Conservation (phyloP, 2,329 filamentous ascomycete species). For the Phoma sp. region DNA sequence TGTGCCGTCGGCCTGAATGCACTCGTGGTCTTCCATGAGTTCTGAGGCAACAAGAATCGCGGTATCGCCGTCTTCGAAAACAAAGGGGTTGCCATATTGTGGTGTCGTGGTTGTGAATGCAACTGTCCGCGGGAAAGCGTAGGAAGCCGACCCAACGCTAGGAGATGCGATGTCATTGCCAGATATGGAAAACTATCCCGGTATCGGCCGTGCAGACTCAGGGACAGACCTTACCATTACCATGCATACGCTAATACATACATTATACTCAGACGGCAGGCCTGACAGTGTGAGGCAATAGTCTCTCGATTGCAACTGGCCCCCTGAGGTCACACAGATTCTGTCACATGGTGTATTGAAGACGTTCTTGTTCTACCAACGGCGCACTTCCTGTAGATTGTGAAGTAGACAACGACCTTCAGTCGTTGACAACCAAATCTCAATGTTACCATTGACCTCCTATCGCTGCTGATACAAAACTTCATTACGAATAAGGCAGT, state of each 20-base stretch:
- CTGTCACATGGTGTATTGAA: too few relatives aligned
- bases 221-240: not conserved
- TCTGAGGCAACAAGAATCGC: constrained; percentile 47
- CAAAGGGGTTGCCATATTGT: constrained; percentile 33
- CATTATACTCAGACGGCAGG: too few relatives aligned
- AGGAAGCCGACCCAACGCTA: constrained; percentile 9
- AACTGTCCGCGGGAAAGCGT: constrained; percentile 12
- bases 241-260: too few relatives aligned
- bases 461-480: too few relatives aligned
- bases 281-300: too few relatives aligned
- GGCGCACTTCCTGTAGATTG: too few relatives aligned
- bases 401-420: too few relatives aligned
- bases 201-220: constrained; percentile 2
- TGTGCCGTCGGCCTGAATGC: constrained; percentile 27
- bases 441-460: too few relatives aligned
- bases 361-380: too few relatives aligned
- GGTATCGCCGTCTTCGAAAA: constrained; percentile 40
- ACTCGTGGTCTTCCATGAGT: constrained; percentile 41
- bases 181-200: constrained; percentile 28
- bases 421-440: too few relatives aligned
- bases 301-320: too few relatives aligned
- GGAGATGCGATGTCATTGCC: constrained; percentile 21
- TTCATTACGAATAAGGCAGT: not conserved
- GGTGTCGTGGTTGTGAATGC: constrained; percentile 23
- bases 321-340: too few relatives aligned